Conservation (phyloP, 73 alveolate species). For the Uronychia binucleata region DNA sequence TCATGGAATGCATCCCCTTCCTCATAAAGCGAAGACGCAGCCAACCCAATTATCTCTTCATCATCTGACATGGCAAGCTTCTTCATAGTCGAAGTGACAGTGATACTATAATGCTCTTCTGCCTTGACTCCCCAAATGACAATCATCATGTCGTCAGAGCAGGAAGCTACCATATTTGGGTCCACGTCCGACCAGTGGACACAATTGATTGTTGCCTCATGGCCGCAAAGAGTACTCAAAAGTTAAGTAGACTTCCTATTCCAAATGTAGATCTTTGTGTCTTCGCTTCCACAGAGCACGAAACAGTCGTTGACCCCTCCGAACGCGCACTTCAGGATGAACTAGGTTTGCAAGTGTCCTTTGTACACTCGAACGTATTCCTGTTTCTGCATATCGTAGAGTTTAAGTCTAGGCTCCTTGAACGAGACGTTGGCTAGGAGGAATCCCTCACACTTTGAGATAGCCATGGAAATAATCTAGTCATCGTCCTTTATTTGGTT, state of each 20-base stretch:
- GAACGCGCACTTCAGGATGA: conserved; percentile 67
- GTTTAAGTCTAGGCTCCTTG: no score
- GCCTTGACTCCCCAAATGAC: conserved; percentile 58
- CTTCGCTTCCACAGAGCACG: conserved; percentile 78
- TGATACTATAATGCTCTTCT: no score
- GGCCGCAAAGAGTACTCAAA: conserved; percentile 27
- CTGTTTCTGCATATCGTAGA: no score
- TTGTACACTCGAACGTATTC: conserved; percentile 50
- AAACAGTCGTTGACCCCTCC: conserved; percentile 73
- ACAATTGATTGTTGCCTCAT: conserved; percentile 54
- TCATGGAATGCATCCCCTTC: no score
- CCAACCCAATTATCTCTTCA: no score
- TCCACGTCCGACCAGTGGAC: conserved; percentile 52
- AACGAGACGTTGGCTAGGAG: no score
- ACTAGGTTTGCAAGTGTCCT: conserved; percentile 63
- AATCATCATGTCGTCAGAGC: conserved; percentile 66
- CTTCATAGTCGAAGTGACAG: no score
- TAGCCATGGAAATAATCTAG: no score
- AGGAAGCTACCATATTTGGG: conserved; percentile 47
- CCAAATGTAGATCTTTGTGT: conserved; percentile 67
- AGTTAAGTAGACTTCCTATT: conserved; percentile 46
- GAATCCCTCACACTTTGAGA: no score
- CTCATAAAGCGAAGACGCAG: no score
- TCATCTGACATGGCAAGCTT: no score
- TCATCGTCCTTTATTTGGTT: no score